Evolutionary conservation across 495 filamentous ascomycete genomes (phyloP), one percentile per base, ranked within the genome.

Genomic region (Corynascus novoguineensis): DNA sequence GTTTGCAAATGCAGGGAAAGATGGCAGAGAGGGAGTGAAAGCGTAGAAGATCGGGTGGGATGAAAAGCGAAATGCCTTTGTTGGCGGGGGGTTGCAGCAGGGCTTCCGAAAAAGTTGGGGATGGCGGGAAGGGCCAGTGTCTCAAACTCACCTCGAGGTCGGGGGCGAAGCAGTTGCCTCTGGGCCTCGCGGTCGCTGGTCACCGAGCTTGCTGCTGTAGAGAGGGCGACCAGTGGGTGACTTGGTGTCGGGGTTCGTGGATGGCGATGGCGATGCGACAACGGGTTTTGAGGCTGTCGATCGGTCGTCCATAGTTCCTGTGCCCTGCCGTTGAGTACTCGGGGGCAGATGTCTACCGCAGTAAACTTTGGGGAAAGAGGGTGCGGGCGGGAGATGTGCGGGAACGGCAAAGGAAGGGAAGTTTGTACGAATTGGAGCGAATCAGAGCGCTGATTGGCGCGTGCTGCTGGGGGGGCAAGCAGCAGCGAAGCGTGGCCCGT

Each of bases 181-280:
- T 49, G 63, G 60, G 8, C 55, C 44, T 47, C 57, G 63, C 44
- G 56, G 41, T 49, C 66, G 59, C 41, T 61, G 63, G 62, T 66
- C 67, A 46, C 63, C 59, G 41, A 71, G 62, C 65, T 71, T 71
- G 62, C 63, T 70, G 64, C 67, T 71, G 59, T 70, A 71, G 5
- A 66, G 53, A 14, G 67, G 67, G 27, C 69, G 54, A 4, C 59
- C 19, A 22, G 65, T 60, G 28, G 61, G 61, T 46, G 68, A 66
- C 50, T 66, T 71, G 50, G 58, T 47, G 65, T 68, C 64, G 29
- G 61, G 27, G 12, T 54, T 60, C 45, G 61, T 49, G 25, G 67
- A 61, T 35, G 40, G 60, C 17, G 63, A 53, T 14, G 66, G 55
- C n/a, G 68, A 61, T 24, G 64, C 50, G 32, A 59, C 47, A 45